Conservation (phyloP, 2,329 filamentous ascomycete genomes). For the Xylariomycetidae sp. region DNA sequence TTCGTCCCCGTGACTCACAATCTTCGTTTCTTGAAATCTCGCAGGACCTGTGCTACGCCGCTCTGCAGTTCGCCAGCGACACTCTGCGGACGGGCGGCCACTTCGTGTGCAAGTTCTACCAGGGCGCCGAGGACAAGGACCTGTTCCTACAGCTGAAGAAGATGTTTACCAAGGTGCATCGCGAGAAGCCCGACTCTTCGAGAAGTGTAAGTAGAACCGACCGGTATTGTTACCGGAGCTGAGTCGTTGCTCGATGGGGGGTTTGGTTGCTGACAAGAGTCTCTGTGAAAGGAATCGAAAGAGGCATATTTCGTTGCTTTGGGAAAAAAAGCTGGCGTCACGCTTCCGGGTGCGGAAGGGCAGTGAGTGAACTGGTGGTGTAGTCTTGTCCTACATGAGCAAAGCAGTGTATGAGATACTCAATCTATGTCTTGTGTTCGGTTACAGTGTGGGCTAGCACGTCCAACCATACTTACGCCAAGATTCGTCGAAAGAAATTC, state of each 20-base stretch:
- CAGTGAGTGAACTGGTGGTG: too few relatives aligned
- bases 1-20: too few relatives aligned
- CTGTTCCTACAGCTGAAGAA: slow-evolving; percentile 70
- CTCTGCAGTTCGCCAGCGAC: slow-evolving; percentile 79
- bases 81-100: slow-evolving; percentile 78
- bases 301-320: slow-evolving; percentile 85
- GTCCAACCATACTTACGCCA: too few relatives aligned
- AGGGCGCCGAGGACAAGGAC: slow-evolving; percentile 78
- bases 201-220: slow-evolving; percentile 59
- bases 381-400: too few relatives aligned
- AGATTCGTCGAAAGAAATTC: too few relatives aligned
- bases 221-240: neutral
- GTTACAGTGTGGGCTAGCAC: too few relatives aligned
- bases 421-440: too few relatives aligned
- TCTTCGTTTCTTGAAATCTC: slow-evolving; percentile 2
- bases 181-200: slow-evolving; percentile 90
- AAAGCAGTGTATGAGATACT: too few relatives aligned
- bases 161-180: slow-evolving; percentile 73
- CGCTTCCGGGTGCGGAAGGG: slow-evolving; percentile 15
- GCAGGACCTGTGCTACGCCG: slow-evolving; percentile 85
- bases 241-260: too few relatives aligned
- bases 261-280: slow-evolving; percentile 6
- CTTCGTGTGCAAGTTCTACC: slow-evolving; percentile 97
- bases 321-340: slow-evolving; percentile 52
- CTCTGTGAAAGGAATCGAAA: slow-evolving; percentile 65